These are phyloP conservation scores for Phytophthora pinifolia DNA, from an alignment of 352 stramenopile genomes.

Conservation along the genomic window DNA sequence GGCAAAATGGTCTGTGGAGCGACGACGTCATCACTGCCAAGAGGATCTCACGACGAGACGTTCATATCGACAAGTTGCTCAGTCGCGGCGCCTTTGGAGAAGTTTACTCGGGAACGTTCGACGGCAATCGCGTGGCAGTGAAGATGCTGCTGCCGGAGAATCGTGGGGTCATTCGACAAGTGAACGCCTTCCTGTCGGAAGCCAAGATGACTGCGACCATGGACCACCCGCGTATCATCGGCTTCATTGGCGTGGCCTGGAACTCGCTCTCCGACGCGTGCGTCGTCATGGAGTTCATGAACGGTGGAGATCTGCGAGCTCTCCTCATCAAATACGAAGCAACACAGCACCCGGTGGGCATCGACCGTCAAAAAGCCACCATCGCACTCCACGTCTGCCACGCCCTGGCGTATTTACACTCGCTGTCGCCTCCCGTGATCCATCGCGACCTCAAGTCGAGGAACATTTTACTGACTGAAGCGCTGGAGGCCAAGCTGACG, in stretches of 20 bases:
- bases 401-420: conserved; percentile 49
- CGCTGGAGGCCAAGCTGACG: conserved; percentile 42
- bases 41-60: conserved; percentile 20
- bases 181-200: conserved; percentile 50
- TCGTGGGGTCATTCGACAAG: conserved; percentile 20
- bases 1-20: conserved; percentile 14
- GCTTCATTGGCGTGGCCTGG: conserved; percentile 31
- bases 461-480: conserved; percentile 58
- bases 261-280: conserved; percentile 42
- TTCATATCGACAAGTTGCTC: conserved; percentile 15
- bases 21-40: conserved; percentile 30
- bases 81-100: conserved; percentile 41
- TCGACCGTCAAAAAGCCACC: conserved; percentile 13
- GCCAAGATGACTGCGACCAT: conserved; percentile 45
- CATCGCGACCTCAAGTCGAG: conserved; percentile 72
- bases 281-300: conserved; percentile 47
- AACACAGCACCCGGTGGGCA: background rate
- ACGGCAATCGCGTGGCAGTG: conserved; percentile 30
- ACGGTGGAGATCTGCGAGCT: conserved; percentile 30
- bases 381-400: conserved; percentile 42
- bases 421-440: conserved; percentile 45
- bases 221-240: conserved; percentile 40
- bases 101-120: conserved; percentile 38
- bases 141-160: conserved; percentile 36
- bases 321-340: conserved; percentile 24